phyloP scores from a whole-genome alignment of 1,284 basidiomycete genomes.

The Ustilago xerochloae region DNA sequence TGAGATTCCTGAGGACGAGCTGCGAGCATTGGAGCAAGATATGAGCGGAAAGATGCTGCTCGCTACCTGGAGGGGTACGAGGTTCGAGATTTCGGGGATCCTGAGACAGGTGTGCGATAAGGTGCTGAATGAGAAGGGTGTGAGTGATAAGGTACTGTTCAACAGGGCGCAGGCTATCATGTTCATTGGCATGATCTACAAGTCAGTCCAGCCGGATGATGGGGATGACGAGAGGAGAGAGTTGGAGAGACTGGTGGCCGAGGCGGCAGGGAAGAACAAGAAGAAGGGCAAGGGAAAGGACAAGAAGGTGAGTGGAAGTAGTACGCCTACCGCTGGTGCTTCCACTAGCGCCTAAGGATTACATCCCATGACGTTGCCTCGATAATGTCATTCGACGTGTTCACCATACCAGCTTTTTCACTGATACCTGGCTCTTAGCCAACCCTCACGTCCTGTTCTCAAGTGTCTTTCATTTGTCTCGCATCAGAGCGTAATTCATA shows the following conservation, averaged over 20 bases:
- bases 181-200: conserved; percentile 66
- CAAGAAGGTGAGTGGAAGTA: conserved; percentile 23
- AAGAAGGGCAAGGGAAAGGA: conserved; percentile 65
- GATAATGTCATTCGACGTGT: not conserved
- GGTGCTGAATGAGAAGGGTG: conserved; percentile 66
- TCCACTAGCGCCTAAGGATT: conserved; percentile 12
- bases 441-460: not conserved
- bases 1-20: conserved; percentile 79
- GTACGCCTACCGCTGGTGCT: conserved; percentile 19
- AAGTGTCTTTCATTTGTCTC: not conserved
- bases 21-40: conserved; percentile 86
- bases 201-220: conserved; percentile 63
- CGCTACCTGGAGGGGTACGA: conserved; percentile 60
- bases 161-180: conserved; percentile 64
- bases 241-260: conserved; percentile 69
- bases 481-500: not conserved
- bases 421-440: conserved; percentile 28
- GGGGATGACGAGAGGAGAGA: conserved; percentile 66
- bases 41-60: conserved; percentile 81
- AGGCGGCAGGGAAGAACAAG: conserved; percentile 69
- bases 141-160: conserved; percentile 62
- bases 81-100: conserved; percentile 63
- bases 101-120: conserved; percentile 64
- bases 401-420: conserved; percentile 20
- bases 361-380: not conserved